A percentile compares a stretch with the other conserved stretches of the same genome.
Evolutionary conservation across 257 asterid genomes (phyloP).

Genomic region (Capsicum baccatum): DNA sequence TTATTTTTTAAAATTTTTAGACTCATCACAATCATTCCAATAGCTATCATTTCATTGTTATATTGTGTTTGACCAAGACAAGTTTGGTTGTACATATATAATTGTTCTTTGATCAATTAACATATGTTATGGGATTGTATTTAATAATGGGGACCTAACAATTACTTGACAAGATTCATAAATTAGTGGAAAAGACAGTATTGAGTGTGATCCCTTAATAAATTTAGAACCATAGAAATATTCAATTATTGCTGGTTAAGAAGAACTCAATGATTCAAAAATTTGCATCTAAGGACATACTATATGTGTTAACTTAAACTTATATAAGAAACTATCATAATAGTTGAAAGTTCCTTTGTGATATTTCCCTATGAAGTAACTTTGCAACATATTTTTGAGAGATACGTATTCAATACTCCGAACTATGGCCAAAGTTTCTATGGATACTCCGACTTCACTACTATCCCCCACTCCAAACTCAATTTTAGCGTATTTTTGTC

Average conservation of each 20-base stretch:
- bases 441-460: no score
- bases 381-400: neutral
- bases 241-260: neutral
- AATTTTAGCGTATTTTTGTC: no score
- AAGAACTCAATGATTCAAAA: neutral
- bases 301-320: neutral
- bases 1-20: neutral
- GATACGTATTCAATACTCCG: no score
- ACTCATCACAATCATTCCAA: neutral
- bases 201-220: neutral
- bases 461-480: no score
- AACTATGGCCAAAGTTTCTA: no score
- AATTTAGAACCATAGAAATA: neutral
- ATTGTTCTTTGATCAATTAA: neutral
- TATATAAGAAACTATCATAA: neutral
- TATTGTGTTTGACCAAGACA: neutral
- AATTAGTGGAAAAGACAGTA: neutral
- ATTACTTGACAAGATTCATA: neutral
- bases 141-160: conserved; percentile 22
- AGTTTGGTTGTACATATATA: neutral
- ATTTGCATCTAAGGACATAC: neutral
- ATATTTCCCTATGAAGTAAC: neutral
- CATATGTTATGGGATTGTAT: neutral
- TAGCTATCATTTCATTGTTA: neutral
- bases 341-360: neutral